Evolutionary conservation across 306 rosid species (phyloP).

Genomic region (Vigna angularis): DNA sequence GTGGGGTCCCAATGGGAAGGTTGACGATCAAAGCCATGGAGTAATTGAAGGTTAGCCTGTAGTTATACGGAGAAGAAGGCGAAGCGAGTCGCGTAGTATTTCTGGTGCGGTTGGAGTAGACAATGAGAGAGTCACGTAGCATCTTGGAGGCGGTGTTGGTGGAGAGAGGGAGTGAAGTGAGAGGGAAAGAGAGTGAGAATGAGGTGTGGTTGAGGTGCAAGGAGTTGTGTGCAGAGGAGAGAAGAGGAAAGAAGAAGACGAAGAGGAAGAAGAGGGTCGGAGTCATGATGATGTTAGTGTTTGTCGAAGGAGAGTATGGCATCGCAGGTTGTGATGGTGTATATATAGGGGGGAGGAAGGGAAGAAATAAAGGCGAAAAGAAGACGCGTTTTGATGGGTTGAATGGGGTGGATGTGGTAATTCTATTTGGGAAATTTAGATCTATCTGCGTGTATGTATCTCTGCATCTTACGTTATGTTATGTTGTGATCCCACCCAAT

Average conservation of each 20-base stretch:
- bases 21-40: constrained; percentile 70
- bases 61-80: constrained; percentile 49
- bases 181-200: constrained; percentile 65
- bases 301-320: not conserved
- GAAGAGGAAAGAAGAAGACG: not conserved
- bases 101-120: not conserved
- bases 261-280: not conserved
- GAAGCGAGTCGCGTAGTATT: constrained; percentile 15
- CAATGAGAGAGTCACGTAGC: constrained; percentile 45
- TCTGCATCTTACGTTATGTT: too few species aligned
- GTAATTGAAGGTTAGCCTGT: constrained; percentile 63
- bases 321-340: not conserved
- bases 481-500: constrained; percentile 2
- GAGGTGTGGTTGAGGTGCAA: constrained; percentile 31
- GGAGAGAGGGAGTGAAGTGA: constrained; percentile 48
- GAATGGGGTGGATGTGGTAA: constrained; percentile 37
- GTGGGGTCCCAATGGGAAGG: constrained; percentile 89
- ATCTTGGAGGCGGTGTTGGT: constrained; percentile 40
- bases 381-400: constrained; percentile 63
- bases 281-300: constrained; percentile 33
- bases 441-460: not conserved
- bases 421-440: constrained; percentile 3
- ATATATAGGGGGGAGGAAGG: constrained; percentile 36
- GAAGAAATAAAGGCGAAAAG: constrained; percentile 36
- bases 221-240: constrained; percentile 6